Evolutionary conservation across 352 stramenopile species (phyloP), one percentile per base, ranked within the genome.

Genomic region (Globisporangium polare): DNA sequence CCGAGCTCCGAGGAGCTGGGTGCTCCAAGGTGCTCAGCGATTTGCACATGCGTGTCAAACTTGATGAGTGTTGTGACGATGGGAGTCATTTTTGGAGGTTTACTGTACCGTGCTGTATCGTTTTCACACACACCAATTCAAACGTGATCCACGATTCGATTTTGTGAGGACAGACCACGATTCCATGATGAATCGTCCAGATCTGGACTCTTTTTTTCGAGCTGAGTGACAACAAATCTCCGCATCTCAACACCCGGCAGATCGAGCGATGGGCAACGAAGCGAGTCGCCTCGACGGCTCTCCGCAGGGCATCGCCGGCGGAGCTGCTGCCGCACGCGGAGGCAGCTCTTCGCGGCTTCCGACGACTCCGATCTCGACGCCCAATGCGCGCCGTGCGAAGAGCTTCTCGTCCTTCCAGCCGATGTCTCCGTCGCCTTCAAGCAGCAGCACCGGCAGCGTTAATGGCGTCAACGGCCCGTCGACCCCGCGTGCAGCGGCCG

Each of bases 201-300:
- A 43, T 43, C 37, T 43, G 37, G 37, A 43, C 37, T 43, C 37
- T 43, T 42, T 43, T 42, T 45, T 46, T 45, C 29, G 41, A 46
- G 41, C 5, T 46, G n/a, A n/a, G n/a, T 46, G 41, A 46, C 17
- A 46, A 22, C 17, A 46, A 20, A 43, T 3, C 35, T 35, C 46
- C 24, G 24, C 46, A 53, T 35, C 47, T 22, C 29, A n/a, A 37
- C 26, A 53, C 27, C 18, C 6, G 26, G 29, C n/a, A 53, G 26
- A 15, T 33, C 29, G 15, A 24, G 24, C 24, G 10, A 88, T 88
- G 78, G 78, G 78, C 24, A 88, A 88, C 60, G 78, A 86, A 61
- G 74, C 61, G 62, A 88, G 78, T 64, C 76, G 78, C 41, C 49
- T 49, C 35, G 58, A 68, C 53, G 69, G 66, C 65, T 59, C 64